Base-by-base conservation (phyloP, 257 asterid genomes). In the Solanum gracilifrons region DNA sequence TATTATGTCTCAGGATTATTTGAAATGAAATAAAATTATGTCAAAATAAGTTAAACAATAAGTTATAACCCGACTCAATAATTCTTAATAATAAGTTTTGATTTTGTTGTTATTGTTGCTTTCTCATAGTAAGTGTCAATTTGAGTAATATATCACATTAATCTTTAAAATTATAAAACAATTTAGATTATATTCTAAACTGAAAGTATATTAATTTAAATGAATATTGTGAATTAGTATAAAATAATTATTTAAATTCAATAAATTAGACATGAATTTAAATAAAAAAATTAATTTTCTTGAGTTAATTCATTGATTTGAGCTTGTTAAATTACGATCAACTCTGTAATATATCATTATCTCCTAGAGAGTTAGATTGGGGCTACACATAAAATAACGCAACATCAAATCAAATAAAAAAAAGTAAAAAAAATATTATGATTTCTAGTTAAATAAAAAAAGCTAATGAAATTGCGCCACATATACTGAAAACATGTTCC, bases 401-500 rank as follows among this genome's bases (percentile, higher is more conserved):
- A 21, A 71, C 1, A 2, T 8, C 4, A 31, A 31, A 1, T 31
- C 13, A 7, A 71, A 69, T 69, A 3, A 31, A 15, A 32, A 13
- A 31, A 18, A 18, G 62, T 51, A 0, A 51, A 10, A 13, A 46
- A 13, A 4, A 13, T n/a, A 0, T 51, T 16, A 51, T 6, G 10
- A 55, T 18, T 6, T 55, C 64, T 55, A 18, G n/a, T 55, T 18
- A 55, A 69, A 31, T 32, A 1, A 31, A 31, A 31, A 16, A 8
- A 1, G 33, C 0, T 18, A 7, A 71, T 16, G 1, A 16, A 71
- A 16, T 31, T 32, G 13, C 0, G n/a, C 1, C n/a, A 69, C 6
- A 7, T 15, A 1, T 31, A 69, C 0, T 29, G 1, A 29, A 13
- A 4, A 13, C 76, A 31, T 69, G 23, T 69, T 29, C 5, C 23